Percentiles rank a stretch among this genome's conserved stretches.
Conservation (phyloP, 2,329 filamentous ascomycete species). For the Aspergillus nomiae region DNA sequence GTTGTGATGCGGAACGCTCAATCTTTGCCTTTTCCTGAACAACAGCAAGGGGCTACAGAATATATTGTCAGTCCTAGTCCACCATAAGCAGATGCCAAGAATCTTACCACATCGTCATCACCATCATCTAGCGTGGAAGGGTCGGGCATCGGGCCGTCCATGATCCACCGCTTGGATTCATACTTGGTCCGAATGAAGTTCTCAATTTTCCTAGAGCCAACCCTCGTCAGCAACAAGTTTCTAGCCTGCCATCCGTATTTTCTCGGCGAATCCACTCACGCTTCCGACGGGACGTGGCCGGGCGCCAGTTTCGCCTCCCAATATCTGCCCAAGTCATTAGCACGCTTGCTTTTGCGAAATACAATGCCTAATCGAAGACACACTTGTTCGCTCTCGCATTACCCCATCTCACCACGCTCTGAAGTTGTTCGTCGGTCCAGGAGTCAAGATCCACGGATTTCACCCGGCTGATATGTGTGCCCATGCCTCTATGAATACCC, state of each 20-base stretch:
- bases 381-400: constrained; percentile 94
- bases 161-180: constrained; percentile 98
- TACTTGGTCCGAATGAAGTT: constrained; percentile 99
- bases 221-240: constrained; percentile 13
- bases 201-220: constrained; percentile 75
- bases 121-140: constrained; percentile 85
- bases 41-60: constrained; percentile 61
- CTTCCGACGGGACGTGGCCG: constrained; percentile 90
- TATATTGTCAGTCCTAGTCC: constrained; percentile 11
- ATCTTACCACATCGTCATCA: constrained; percentile 76
- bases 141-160: constrained; percentile 94
- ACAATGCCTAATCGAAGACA: constrained; percentile 23
- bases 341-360: background rate
- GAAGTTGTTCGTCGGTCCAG: constrained; percentile 97
- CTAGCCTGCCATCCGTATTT: background rate
- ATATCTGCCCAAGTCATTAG: constrained; percentile 53
- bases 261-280: constrained; percentile 47
- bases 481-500: constrained; percentile 97
- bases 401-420: constrained; percentile 92
- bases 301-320: constrained; percentile 94
- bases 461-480: constrained; percentile 95
- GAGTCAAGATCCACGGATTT: constrained; percentile 98
- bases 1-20: constrained; percentile 60
- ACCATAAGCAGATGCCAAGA: background rate
- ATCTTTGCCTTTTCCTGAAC: constrained; percentile 72